phyloP scores from a whole-genome alignment of 495 filamentous ascomycete genomes.

The Penicillium nucicola region DNA sequence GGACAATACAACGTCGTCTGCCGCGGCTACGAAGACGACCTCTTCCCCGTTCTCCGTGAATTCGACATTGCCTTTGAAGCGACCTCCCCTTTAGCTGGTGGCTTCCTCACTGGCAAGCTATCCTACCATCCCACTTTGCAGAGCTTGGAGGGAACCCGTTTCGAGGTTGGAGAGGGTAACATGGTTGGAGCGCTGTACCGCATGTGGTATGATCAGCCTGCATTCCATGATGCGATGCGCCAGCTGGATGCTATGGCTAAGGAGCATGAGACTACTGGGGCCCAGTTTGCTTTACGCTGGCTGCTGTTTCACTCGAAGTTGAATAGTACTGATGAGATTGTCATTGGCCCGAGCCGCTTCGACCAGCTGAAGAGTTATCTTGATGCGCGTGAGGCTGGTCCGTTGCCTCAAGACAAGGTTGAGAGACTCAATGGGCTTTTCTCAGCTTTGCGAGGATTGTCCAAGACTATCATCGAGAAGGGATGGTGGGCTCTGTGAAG shows the following conservation, averaged over 20 bases:
- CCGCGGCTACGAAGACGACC: slow-evolving; percentile 39
- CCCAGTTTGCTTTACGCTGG: slow-evolving; percentile 30
- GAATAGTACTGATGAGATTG: slow-evolving; percentile 21
- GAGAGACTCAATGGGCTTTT: slow-evolving; percentile 1
- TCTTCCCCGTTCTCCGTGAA: slow-evolving; percentile 50
- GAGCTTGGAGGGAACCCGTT: slow-evolving; percentile 21
- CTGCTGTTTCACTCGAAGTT: slow-evolving; percentile 25
- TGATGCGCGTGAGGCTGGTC: slow-evolving; percentile 3
- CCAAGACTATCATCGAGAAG: slow-evolving; percentile 3
- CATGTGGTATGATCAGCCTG: slow-evolving; percentile 20
- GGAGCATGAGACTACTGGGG: not conserved
- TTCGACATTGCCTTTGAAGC: slow-evolving; percentile 48
- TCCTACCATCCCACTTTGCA: slow-evolving; percentile 10
- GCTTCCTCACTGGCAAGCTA: slow-evolving; percentile 45
- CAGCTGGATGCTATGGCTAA: not conserved
- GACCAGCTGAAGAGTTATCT: slow-evolving; percentile 16
- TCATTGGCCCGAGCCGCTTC: slow-evolving; percentile 25
- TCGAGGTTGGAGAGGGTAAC: slow-evolving; percentile 19
- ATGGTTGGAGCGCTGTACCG: slow-evolving; percentile 16
- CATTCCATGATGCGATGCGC: slow-evolving; percentile 18
- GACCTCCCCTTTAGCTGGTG: slow-evolving; percentile 45
- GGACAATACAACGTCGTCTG: slow-evolving; percentile 39
- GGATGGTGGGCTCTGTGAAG: slow-evolving; percentile 12
- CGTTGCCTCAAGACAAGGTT: not conserved
- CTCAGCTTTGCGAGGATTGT: not conserved